Evolutionary conservation across 345 rosid species (phyloP).

Genomic region (Erodium maritimum): DNA sequence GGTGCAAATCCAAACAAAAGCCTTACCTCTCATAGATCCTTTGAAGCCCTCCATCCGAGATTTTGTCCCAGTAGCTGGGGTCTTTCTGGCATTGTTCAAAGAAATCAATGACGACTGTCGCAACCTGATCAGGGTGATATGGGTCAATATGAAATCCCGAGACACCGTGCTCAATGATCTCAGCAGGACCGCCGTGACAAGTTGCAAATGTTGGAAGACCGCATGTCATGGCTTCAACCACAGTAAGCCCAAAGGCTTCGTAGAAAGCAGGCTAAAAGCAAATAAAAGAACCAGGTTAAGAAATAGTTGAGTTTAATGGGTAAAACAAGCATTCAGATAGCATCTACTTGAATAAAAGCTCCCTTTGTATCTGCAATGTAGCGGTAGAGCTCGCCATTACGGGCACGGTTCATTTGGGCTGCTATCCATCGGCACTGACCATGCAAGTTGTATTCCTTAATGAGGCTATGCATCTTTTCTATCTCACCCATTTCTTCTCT

Average conservation of each 20-base stretch:
- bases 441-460: conserved; percentile 33
- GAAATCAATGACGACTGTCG: conserved; percentile 25
- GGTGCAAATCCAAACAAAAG: too few relatives aligned
- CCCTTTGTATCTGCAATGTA: conserved; percentile 43
- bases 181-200: conserved; percentile 44
- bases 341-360: conserved; percentile 31
- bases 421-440: conserved; percentile 44
- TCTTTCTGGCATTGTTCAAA: conserved; percentile 25
- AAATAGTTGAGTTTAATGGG: too few relatives aligned
- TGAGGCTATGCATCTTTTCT: conserved; percentile 33
- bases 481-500: conserved; percentile 45
- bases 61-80: conserved; percentile 30
- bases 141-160: conserved; percentile 51
- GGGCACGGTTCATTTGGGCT: conserved; percentile 45
- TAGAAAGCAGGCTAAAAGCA: conserved; percentile 37
- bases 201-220: conserved; percentile 54
- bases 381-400: conserved; percentile 50
- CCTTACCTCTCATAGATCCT: conserved; percentile 36
- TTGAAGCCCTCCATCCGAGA: conserved; percentile 36
- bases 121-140: conserved; percentile 32
- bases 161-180: conserved; percentile 40
- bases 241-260: conserved; percentile 54
- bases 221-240: conserved; percentile 45
- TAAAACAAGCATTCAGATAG: not conserved
- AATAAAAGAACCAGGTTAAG: too few relatives aligned